A percentile compares a stretch with the other conserved stretches of the same genome.
Evolutionary conservation across 2,329 filamentous ascomycete genomes (phyloP).

Genomic region (Cercospora berteroae): DNA sequence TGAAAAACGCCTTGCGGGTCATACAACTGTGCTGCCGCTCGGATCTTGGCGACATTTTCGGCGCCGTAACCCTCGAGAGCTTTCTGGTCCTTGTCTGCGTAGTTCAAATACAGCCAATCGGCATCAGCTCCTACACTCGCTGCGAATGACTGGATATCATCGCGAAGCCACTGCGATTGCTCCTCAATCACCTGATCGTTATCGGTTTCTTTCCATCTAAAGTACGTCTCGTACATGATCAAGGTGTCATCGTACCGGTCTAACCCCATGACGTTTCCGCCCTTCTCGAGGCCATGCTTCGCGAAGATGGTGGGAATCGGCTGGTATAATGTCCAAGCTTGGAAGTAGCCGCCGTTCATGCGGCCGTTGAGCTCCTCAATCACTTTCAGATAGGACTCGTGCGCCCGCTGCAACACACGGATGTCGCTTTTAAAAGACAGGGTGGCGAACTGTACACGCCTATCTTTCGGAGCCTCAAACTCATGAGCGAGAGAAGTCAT

Average conservation of each 20-base stretch:
- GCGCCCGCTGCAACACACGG: constrained; percentile 18
- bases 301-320: constrained; percentile 34
- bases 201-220: constrained; percentile 11
- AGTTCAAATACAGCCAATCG: constrained; percentile 23
- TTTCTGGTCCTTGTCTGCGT: constrained; percentile 21
- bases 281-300: constrained; percentile 34
- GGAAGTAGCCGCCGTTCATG: constrained; percentile 10
- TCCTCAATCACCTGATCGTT: constrained; percentile 19
- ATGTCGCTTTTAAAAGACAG: constrained; percentile 23
- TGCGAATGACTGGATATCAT: constrained; percentile 15
- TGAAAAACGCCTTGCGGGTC: constrained; percentile 22
- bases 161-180: constrained; percentile 19
- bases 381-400: constrained; percentile 16
- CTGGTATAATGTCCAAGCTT: constrained; percentile 17
- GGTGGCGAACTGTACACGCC: constrained; percentile 19
- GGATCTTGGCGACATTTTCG: constrained; percentile 22
- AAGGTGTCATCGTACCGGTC: constrained; percentile 35
- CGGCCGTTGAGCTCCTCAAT: constrained; percentile 4
- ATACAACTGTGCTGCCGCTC: constrained; percentile 15
- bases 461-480: constrained; percentile 17
- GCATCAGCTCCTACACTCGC: constrained; percentile 12
- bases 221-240: constrained; percentile 22
- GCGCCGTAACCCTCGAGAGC: constrained; percentile 20
- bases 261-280: constrained; percentile 39
- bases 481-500: constrained; percentile 22